A percentile compares a stretch with the other conserved stretches of the same genome.
These are phyloP conservation scores for Claviceps humidiphila DNA, from an alignment of 2,329 filamentous ascomycete genomes.

Conservation along the genomic window DNA sequence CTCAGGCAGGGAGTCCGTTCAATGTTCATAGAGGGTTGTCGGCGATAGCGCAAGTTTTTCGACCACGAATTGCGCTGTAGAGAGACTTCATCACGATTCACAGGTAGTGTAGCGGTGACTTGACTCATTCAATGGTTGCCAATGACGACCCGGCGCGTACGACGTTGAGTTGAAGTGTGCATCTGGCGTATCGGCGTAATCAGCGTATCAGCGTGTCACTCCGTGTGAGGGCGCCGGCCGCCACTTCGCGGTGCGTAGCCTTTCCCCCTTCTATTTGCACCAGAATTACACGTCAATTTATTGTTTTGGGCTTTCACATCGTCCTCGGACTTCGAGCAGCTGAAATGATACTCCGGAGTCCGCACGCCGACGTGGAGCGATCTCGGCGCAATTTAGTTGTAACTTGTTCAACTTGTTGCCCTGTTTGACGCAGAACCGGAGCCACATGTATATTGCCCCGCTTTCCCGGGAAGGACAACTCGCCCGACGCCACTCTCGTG, in stretches of 20 bases:
- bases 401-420: too few species aligned
- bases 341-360: neutral
- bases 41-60: too few species aligned
- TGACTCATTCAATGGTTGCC: neutral
- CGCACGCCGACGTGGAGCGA: neutral
- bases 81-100: too few species aligned
- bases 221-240: neutral
- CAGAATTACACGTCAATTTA: neutral
- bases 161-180: too few species aligned
- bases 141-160: neutral
- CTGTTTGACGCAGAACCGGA: neutral
- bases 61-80: too few species aligned
- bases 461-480: conserved; percentile 1
- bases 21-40: neutral
- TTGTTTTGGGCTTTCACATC: neutral
- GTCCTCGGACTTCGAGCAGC: neutral
- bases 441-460: neutral
- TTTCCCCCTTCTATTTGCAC: neutral
- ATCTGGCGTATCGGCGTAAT: neutral
- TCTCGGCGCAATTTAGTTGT: neutral
- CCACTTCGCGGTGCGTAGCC: neutral
- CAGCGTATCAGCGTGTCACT: neutral
- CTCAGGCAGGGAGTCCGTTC: too few species aligned
- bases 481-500: conserved; percentile 3
- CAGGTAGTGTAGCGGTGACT: too few species aligned